Evolutionary conservation across 1,284 basidiomycete species (phyloP), one percentile per base, ranked within the genome.

Genomic region (Moniliella sp.): DNA sequence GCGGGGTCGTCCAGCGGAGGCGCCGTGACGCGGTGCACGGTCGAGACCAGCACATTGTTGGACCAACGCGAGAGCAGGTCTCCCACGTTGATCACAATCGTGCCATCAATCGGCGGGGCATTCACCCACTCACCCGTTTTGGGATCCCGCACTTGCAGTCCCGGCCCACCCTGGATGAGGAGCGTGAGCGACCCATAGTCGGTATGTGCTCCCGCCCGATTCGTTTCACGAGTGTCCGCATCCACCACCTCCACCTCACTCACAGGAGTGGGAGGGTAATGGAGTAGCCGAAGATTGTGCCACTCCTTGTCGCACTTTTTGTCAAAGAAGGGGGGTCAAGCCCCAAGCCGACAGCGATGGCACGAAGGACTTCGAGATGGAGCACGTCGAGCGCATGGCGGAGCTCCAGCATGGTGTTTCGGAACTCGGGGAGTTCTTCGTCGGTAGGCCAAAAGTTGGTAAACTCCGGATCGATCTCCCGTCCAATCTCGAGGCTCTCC

Each of bases 401-500:
- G 61, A 82, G 81, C 33, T 67, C 61, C 37, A 78, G 62, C 73
- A 78, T 78, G 2, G 70, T 72, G 9, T 62, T 51, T 53, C 74
- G 75, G 63, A 80, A 82, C 2, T 57, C 65, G 0, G 76, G 75
- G 2, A 64, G 69, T 32, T 73, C 69, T 2, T 38, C 46, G 46
- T 78, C 73, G 28, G 64, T 57, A 2, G 77, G 79, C 79, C 80
- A 83, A 43, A 68, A 67, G 57, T 83, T 83, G 58, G 40, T 40
- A 42, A 43, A 57, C 9, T 39, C 44, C 2, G 48, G 35, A 68
- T 72, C 73, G 71, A 77, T 18, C 61, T 66, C 17, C 67, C 64
- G 44, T 77, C 77, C 71, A 73, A 76, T 80, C 58, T 83, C 79
- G 71, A 82, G 78, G 10, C 70, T 67, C 58, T 82, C 78, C 58